Evolutionary conservation across 2,329 filamentous ascomycete genomes (phyloP).

Genomic region (Harringtonia aguacate): DNA sequence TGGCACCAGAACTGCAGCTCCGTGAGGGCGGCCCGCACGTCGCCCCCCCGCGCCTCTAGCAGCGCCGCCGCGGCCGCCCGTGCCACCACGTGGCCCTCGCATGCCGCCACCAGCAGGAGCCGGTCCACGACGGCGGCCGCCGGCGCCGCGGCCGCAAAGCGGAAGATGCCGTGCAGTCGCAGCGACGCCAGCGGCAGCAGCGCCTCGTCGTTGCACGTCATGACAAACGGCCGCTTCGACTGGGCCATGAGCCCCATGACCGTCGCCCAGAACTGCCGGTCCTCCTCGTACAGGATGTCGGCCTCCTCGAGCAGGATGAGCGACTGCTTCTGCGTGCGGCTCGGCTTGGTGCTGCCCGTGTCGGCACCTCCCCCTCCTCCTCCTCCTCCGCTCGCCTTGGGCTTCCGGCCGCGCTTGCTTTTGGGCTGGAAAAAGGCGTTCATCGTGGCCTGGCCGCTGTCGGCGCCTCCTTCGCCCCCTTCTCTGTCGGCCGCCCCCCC

Average conservation of each 20-base stretch:
- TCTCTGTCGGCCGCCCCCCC: not conserved
- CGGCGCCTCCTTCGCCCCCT: slow-evolving; percentile 16
- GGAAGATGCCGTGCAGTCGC: slow-evolving; percentile 76
- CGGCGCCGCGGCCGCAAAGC: slow-evolving; percentile 57
- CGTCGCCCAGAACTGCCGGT: slow-evolving; percentile 88
- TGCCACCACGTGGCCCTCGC: slow-evolving; percentile 73
- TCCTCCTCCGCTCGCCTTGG: slow-evolving; percentile 10
- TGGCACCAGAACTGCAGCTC: slow-evolving; percentile 97
- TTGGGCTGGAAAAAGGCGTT: slow-evolving; percentile 62
- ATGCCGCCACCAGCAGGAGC: slow-evolving; percentile 70
- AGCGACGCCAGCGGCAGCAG: slow-evolving; percentile 65
- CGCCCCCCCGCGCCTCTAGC: slow-evolving; percentile 56
- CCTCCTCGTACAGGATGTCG: slow-evolving; percentile 88
- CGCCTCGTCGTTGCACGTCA: slow-evolving; percentile 91
- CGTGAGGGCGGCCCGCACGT: slow-evolving; percentile 70
- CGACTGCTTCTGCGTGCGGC: slow-evolving; percentile 71
- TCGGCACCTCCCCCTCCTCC: slow-evolving; percentile 2
- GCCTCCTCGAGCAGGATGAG: slow-evolving; percentile 90
- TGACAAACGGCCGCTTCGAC: slow-evolving; percentile 84
- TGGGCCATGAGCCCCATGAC: slow-evolving; percentile 66
- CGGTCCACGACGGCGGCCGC: slow-evolving; percentile 64
- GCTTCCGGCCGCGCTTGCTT: slow-evolving; percentile 4
- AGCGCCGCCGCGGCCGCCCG: slow-evolving; percentile 57
- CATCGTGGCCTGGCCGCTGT: slow-evolving; percentile 71
- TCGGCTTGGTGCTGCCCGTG: slow-evolving; percentile 19